phyloP scores from a whole-genome alignment of 2,329 filamentous ascomycete species.

The Apiospora phragmitis region DNA sequence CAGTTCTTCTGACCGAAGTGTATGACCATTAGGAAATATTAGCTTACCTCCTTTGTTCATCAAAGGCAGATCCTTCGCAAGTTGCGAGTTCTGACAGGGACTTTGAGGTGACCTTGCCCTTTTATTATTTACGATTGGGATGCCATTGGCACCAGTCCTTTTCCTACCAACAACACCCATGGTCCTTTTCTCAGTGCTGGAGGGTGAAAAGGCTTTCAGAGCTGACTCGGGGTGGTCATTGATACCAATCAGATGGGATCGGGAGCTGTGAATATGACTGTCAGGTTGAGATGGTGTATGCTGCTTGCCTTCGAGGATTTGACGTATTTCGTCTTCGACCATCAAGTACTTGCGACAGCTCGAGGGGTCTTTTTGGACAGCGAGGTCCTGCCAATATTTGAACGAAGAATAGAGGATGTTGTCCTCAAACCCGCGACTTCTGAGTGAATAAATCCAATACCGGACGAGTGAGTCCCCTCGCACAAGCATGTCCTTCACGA shows the following conservation, averaged over 20 bases:
- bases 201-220: neutral
- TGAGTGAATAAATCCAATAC: constrained; percentile 24
- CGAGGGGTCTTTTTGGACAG: constrained; percentile 21
- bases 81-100: neutral
- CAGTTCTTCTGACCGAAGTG: neutral
- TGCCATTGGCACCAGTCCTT: constrained; percentile 14
- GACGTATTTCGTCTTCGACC: constrained; percentile 23
- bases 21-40: neutral
- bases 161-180: neutral
- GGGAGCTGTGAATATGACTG: neutral
- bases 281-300: neutral
- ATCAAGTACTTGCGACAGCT: constrained; percentile 30
- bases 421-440: constrained; percentile 17
- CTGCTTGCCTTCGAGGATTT: constrained; percentile 16
- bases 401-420: constrained; percentile 21
- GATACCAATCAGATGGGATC: constrained; percentile 7
- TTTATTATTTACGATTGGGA: constrained; percentile 5
- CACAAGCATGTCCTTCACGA: constrained; percentile 23
- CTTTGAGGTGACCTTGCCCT: neutral
- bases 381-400: constrained; percentile 23
- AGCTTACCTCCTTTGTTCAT: neutral
- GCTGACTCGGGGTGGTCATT: neutral
- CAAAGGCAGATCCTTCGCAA: neutral
- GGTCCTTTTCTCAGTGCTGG: neutral
- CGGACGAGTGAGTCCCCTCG: constrained; percentile 19